Evolutionary conservation across 192 early-diverging fungal genomes (phyloP).

Genomic region (Thoreauomyces humboldtii): DNA sequence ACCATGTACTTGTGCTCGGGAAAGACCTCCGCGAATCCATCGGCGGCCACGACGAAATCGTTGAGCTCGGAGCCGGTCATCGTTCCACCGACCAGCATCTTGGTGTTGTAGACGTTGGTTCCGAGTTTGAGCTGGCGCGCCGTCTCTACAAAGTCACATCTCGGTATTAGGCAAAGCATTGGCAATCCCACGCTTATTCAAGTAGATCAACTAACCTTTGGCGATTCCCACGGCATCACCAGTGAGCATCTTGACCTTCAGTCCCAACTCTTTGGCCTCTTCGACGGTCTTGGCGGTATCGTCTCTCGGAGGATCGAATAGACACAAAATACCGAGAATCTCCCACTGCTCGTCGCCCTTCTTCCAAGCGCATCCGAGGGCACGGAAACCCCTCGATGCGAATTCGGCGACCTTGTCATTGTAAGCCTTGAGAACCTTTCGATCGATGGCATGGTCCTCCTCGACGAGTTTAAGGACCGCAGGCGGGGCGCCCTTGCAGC

Average conservation of each 20-base stretch:
- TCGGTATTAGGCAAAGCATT: neutral
- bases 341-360: conserved; percentile 48
- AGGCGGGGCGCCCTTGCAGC: conserved; percentile 86
- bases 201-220: neutral
- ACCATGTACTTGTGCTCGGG: conserved; percentile 92
- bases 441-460: conserved; percentile 51
- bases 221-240: conserved; percentile 88
- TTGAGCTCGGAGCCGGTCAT: conserved; percentile 64
- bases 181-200: neutral
- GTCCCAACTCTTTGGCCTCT: conserved; percentile 81
- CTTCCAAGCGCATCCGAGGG: conserved; percentile 58
- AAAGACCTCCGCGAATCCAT: conserved; percentile 97
- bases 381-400: conserved; percentile 85
- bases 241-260: conserved; percentile 91
- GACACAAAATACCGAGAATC: conserved; percentile 79
- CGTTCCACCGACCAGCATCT: conserved; percentile 68
- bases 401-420: conserved; percentile 66
- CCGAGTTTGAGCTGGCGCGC: conserved; percentile 79
- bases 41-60: conserved; percentile 79
- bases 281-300: conserved; percentile 85
- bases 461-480: conserved; percentile 62
- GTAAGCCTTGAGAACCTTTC: conserved; percentile 17
- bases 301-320: conserved; percentile 85
- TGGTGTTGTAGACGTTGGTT: conserved; percentile 77
- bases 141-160: conserved; percentile 55